Base-by-base conservation (phyloP, 164 flowering plant genomes). In the Taxillus chinensis region DNA sequence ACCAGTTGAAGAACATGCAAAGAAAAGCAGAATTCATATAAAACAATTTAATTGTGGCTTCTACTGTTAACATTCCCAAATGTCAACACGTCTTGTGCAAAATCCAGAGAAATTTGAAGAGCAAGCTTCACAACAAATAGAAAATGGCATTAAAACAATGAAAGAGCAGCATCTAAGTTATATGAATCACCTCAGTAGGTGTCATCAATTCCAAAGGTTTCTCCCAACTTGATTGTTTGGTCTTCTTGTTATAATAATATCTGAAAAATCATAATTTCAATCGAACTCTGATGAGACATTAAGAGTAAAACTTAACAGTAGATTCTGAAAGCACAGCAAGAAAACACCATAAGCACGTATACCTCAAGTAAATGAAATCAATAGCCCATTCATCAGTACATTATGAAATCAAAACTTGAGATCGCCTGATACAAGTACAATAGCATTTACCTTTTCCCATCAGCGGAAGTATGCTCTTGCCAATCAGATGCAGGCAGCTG, bases 401-500 rank as follows among this genome's bases (percentile, higher is more conserved):
- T 11, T 3, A 48, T 48, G 12, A 0, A 48, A 48, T 48, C 9
- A 48, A 8, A 48, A 11, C 13, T 48, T 48, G 12, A 48, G 3
- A 7, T 8, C 13, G 3, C 13, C 12, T 43, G 7, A 9, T 43
- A 43, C 12, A 48, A 68, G 51, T 40, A 57, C 27, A 17, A 59
- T 4, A 42, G 55, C 27, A 27, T 5, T 66, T 74, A 89, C 99
- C 95, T 86, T 82, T 87, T 90, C 46, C 95, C 97, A 80, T 95
- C 96, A 69, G 80, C 68, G 61, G 99, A 74, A 53, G 84, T 70
- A 74, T 84, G 96, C 71, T 91, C 99, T 72, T 89, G 96, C 99
- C 99, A 95, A 74, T 91, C 99, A 67, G 95, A 82, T 43, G 89
- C 64, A 7, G 85, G 68, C 62, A 72, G 85, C 45, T 69, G 77